phyloP scores from a whole-genome alignment of 2,329 filamentous ascomycete genomes.

The Phialophora macrospora region DNA sequence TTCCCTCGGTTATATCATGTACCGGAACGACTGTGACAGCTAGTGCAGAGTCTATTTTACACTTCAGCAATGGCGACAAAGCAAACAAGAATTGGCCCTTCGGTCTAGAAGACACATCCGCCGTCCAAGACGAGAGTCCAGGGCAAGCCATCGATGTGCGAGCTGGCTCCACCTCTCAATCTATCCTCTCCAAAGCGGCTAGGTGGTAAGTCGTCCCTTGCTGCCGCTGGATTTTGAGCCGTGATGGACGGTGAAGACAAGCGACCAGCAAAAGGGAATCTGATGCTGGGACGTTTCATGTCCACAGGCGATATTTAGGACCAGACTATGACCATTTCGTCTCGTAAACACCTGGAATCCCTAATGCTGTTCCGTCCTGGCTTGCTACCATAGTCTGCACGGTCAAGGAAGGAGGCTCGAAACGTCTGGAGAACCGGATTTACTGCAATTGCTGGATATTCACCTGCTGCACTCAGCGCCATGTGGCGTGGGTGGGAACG shows the following conservation, averaged over 20 bases:
- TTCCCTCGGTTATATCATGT: slow-evolving; percentile 1
- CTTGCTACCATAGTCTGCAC: neutral
- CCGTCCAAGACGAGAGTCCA: neutral
- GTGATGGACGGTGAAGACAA: neutral
- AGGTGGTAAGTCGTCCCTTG: neutral
- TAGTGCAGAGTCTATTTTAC: slow-evolving; percentile 1
- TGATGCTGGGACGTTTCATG: neutral
- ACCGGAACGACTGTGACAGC: neutral
- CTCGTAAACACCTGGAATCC: neutral
- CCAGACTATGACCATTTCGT: neutral
- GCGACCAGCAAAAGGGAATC: neutral
- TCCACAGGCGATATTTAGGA: neutral
- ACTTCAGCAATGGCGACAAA: slow-evolving; percentile 4
- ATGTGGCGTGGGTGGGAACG: neutral
- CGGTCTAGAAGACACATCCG: neutral
- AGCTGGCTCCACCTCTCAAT: neutral
- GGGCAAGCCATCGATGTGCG: neutral
- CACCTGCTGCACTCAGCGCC: slow-evolving; percentile 1
- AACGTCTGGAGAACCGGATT: neutral
- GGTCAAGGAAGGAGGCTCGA: neutral
- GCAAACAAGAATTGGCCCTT: neutral
- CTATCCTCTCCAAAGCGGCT: neutral
- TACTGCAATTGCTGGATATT: slow-evolving; percentile 2
- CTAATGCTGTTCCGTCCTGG: neutral
- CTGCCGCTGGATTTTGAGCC: neutral